phyloP scores from a whole-genome alignment of 176 grass and related monocot species.

The Oryza longistaminata region DNA sequence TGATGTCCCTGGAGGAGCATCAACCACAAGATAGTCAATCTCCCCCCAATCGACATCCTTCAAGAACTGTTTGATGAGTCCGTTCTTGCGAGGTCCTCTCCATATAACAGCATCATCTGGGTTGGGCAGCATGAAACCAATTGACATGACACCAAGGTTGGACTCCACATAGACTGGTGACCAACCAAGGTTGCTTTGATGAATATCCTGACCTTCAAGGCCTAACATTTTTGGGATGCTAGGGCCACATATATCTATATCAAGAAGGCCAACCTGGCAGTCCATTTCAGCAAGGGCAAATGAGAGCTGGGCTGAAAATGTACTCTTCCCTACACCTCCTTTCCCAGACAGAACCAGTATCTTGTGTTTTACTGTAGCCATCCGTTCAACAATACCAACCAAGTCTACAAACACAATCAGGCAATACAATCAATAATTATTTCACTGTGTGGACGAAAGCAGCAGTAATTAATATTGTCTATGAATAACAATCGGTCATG shows the following conservation, averaged over 20 bases:
- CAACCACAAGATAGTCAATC: constrained; percentile 77
- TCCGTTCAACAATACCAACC: constrained; percentile 70
- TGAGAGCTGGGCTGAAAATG: constrained; percentile 68
- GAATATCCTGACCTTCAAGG: constrained; percentile 73
- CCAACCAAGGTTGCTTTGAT: constrained; percentile 89
- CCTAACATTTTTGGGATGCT: constrained; percentile 78
- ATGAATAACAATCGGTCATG: neutral
- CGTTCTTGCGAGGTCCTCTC: constrained; percentile 76
- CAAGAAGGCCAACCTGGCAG: constrained; percentile 62
- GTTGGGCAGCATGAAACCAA: constrained; percentile 75
- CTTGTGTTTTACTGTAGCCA: constrained; percentile 80
- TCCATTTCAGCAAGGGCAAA: constrained; percentile 65
- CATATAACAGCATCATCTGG: constrained; percentile 76
- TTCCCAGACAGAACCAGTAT: constrained; percentile 78
- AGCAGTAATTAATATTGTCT: neutral
- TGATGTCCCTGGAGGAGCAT: constrained; percentile 80
- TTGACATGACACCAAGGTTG: constrained; percentile 82
- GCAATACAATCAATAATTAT: neutral
- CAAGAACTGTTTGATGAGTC: constrained; percentile 83
- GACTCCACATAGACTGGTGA: constrained; percentile 68
- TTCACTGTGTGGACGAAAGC: neutral
- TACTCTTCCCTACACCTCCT: constrained; percentile 76
- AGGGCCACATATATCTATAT: constrained; percentile 77
- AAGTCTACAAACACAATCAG: constrained; percentile 50
- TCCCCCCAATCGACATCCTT: constrained; percentile 89